Base-by-base conservation (phyloP, 805 yeast species). In the Zygoascus biomembranicola region DNA sequence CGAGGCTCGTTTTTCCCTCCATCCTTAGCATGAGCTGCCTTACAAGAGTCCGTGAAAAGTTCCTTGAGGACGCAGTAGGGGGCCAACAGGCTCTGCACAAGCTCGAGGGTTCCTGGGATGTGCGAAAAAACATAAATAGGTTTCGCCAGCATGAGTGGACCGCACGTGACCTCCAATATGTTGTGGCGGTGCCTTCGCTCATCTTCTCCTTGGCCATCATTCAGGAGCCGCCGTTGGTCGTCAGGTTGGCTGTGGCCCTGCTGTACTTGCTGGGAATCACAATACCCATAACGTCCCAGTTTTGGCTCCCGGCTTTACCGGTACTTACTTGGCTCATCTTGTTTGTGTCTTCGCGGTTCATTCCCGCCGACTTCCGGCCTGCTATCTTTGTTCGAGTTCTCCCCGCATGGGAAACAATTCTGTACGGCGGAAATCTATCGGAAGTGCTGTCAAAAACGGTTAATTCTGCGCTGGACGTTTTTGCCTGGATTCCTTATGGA, bases 401-500 rank as follows among this genome's bases (percentile, higher is more conserved):
- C 49, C 97, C 98, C 0, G 94, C 95, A 2, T 75, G 90, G 72
- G 98, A 90, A 68, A 88, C 97, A 43, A 85, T 90, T 53, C 72
- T 92, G 55, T 90, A 89, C 65, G 97, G 97, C 50, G 96, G 90
- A 63, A 87, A 92, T 69, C 75, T 92, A 62, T 82, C 90, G 51
- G 87, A 85, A 61, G 82, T 90, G 23, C 76, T 90, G 62, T 94
- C 97, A 1, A 79, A 90, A 5, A 74, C 82, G 14, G 82, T 85
- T 16, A 79, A 76, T 56, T 67, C 85, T 1, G 61, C 81, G 6
- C 72, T 87, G 52, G 98, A 90, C 66, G 73, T 90, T n/a, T 61
- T 88, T 49, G 97, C 97, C 3, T 90, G 97, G 97, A 69, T 92
- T 42, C 98, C 99, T 1, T 92, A 92, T 66, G 99, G 99, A 1